A percentile compares a stretch with the other conserved stretches of the same genome.
phyloP scores from a whole-genome alignment of 2,329 filamentous ascomycete genomes.

The Aspergillus uvarum region DNA sequence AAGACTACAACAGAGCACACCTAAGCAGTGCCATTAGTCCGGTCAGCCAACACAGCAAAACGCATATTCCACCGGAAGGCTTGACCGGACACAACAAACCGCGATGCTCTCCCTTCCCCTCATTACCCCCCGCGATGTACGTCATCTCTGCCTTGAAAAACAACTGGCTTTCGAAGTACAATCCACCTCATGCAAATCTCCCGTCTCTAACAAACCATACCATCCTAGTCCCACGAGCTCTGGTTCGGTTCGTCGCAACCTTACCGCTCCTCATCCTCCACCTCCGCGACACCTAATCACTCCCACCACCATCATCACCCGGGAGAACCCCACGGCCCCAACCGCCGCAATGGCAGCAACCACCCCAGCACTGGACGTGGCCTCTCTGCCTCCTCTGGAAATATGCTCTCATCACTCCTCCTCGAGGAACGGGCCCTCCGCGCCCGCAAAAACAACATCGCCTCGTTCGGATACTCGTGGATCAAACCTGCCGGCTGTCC shows the following conservation, averaged over 20 bases:
- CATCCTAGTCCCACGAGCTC: slow-evolving; percentile 63
- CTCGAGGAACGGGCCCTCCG: slow-evolving; percentile 76
- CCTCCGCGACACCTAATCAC: slow-evolving; percentile 31
- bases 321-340: slow-evolving; percentile 6
- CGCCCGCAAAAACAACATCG: slow-evolving; percentile 75
- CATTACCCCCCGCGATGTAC: slow-evolving; percentile 69
- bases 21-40: too few relatives aligned
- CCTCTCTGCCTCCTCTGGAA: slow-evolving; percentile 58
- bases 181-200: too few relatives aligned
- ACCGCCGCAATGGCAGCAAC: slow-evolving; percentile 15
- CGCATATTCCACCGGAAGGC: background rate
- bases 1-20: background rate
- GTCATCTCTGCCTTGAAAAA: slow-evolving; percentile 23
- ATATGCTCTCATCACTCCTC: slow-evolving; percentile 65
- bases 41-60: background rate
- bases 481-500: slow-evolving; percentile 81
- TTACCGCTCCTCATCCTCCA: slow-evolving; percentile 38
- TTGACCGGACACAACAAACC: background rate
- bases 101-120: slow-evolving; percentile 64
- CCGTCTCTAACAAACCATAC: background rate
- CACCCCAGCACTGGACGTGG: slow-evolving; percentile 22
- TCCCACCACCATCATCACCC: slow-evolving; percentile 19
- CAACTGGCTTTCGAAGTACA: too few relatives aligned
- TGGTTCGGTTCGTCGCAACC: slow-evolving; percentile 69
- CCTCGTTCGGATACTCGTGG: slow-evolving; percentile 86